Evolutionary conservation across 495 filamentous ascomycete species (phyloP), one percentile per base, ranked within the genome.

Genomic region (Aspergillus ostianus): DNA sequence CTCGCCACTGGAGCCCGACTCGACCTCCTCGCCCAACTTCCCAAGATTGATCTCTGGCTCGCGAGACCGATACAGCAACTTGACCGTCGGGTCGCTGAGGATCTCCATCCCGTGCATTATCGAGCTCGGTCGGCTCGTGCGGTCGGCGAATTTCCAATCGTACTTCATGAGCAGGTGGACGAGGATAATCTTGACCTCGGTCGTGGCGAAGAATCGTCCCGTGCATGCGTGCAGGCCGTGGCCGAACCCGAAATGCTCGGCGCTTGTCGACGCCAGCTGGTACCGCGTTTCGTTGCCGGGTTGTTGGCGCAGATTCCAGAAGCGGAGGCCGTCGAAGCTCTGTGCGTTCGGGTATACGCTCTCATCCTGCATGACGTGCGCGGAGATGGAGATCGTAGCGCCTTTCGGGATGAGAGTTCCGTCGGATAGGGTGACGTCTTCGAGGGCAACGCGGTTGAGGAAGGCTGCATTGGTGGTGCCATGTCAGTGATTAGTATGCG

Each of bases 171-270:
- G 56, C 21, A 84, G 55, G 58, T 82, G 77, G 18, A 68, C 47
- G 6, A 73, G 58, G 53, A 70, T 17, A 55, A 82, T 74, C 59
- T 85, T 84, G 30, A 77, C 64, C 68, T 82, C 79, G 47, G 76
- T 73, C 2, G 69, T 64, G 2, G 81, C 82, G 55, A 84, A 82
- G 65, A 84, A 82, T 13, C 82, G 69, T 0, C 82, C 82, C 6
- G 82, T 80, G 55, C 82, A 84, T 0, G 85, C 82, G 55, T 87
- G 80, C 41, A 69, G 54, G 7, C 83, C 82, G 51, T 78, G 71
- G 0, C 82, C 81, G 55, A 83, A 85, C 0, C 63, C 67, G 6
- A 78, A 68, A 56, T 77, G 70, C 23, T 79, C 70, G n/a, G 64
- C 51, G 26, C 70, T 77, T 0, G 82, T 80, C 29, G 71, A 71